These are phyloP conservation scores for Suhomyces panamericanus DNA, from an alignment of 1,139 yeast species.

Conservation along the genomic window DNA sequence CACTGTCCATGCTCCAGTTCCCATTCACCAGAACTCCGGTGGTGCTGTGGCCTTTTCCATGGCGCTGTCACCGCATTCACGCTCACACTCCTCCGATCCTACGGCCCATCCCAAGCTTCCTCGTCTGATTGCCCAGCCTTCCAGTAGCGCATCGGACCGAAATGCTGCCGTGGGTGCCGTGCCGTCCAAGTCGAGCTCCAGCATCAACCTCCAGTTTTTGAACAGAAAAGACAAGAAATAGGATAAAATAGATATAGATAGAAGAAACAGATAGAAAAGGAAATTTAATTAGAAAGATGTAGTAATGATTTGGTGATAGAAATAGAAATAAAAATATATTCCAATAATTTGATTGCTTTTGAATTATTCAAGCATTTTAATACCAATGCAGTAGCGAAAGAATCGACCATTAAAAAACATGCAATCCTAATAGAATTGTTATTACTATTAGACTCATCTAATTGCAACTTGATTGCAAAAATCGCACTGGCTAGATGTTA, in stretches of 20 bases:
- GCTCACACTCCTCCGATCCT: background rate
- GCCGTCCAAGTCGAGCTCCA: constrained; percentile 17
- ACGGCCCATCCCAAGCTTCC: background rate
- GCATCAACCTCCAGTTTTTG: constrained; percentile 19
- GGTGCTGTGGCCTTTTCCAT: constrained; percentile 10
- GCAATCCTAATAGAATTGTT: no score
- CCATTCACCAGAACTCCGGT: background rate
- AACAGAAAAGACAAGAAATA: constrained; percentile 15
- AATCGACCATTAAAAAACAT: no score
- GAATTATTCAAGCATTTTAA: no score
- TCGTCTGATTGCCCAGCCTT: constrained; percentile 22
- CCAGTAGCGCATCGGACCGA: constrained; percentile 37
- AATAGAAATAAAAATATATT: no score
- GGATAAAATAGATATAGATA: background rate
- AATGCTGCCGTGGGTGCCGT: constrained; percentile 22
- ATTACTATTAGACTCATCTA: no score
- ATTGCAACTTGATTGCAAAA: no score
- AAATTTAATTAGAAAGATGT: no score
- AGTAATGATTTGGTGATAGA: no score
- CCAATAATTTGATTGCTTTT: no score
- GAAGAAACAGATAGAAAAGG: background rate
- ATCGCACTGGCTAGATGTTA: no score
- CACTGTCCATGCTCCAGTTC: constrained; percentile 3
- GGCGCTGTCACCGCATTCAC: constrained; percentile 13
- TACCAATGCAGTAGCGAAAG: no score